These are phyloP conservation scores for Globisporangium parvum DNA, from an alignment of 352 stramenopile species.

Conservation along the genomic window DNA sequence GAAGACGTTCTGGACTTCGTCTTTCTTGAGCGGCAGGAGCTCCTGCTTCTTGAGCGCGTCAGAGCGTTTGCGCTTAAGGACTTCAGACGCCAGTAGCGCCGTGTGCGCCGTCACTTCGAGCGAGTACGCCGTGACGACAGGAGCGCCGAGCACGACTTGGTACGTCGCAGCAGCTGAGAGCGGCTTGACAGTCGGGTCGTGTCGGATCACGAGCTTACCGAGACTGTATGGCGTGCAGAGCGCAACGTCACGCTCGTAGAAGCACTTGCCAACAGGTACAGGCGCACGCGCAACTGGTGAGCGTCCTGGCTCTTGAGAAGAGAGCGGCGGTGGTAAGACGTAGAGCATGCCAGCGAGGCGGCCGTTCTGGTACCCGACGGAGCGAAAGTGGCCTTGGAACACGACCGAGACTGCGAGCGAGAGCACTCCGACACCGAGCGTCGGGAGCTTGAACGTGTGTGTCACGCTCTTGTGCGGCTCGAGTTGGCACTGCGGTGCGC, in stretches of 20 bases:
- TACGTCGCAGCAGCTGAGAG: slow-evolving; percentile 46
- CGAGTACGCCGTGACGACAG: slow-evolving; percentile 63
- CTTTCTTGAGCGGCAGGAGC: slow-evolving; percentile 41
- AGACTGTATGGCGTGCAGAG: slow-evolving; percentile 60
- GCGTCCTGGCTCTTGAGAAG: not conserved
- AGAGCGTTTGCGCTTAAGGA: slow-evolving; percentile 36
- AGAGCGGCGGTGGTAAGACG: slow-evolving; percentile 25
- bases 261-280: slow-evolving; percentile 52
- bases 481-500: slow-evolving; percentile 39
- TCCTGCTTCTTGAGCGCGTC: slow-evolving; percentile 67
- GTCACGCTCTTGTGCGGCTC: slow-evolving; percentile 55
- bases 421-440: slow-evolving; percentile 30
- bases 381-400: slow-evolving; percentile 74
- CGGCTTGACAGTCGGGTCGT: slow-evolving; percentile 50
- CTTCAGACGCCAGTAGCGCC: slow-evolving; percentile 40
- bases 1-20: slow-evolving; percentile 64
- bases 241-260: slow-evolving; percentile 39
- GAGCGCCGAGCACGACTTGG: slow-evolving; percentile 68
- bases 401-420: slow-evolving; percentile 53
- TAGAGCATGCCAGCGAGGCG: slow-evolving; percentile 75
- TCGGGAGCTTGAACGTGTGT: slow-evolving; percentile 54
- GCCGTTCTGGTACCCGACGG: slow-evolving; percentile 65
- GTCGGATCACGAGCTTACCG: slow-evolving; percentile 55
- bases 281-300: slow-evolving; percentile 13
- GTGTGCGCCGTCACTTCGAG: slow-evolving; percentile 45